Evolutionary conservation across 1,139 yeast genomes (phyloP).

Genomic region (Suhomyces bokatorum): DNA sequence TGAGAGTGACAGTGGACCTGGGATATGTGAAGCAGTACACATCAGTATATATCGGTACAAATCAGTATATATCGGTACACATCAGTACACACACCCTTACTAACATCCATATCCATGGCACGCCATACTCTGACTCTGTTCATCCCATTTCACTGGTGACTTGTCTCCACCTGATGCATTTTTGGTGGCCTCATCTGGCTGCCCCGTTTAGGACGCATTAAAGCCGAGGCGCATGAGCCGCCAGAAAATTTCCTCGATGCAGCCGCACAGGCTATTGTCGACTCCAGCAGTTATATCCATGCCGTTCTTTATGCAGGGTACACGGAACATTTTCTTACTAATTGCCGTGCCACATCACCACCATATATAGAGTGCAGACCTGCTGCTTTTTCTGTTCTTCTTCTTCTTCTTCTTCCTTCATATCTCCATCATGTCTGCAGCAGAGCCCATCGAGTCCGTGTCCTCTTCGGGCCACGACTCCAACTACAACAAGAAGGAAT

Average conservation of each 20-base stretch:
- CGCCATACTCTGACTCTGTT: no score
- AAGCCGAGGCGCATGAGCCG: not conserved
- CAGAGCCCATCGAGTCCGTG: slow-evolving; percentile 1
- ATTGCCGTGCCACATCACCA: not conserved
- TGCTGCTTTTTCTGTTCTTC: not conserved
- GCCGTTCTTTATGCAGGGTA: not conserved
- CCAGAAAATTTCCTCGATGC: not conserved
- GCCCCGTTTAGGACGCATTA: not conserved
- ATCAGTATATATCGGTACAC: no score
- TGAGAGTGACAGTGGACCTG: no score
- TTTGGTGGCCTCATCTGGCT: not conserved
- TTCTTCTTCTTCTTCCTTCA: not conserved
- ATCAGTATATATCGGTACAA: no score
- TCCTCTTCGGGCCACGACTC: not conserved
- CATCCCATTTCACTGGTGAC: no score
- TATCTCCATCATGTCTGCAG: not conserved
- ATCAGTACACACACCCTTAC: no score
- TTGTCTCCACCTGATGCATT: no score
- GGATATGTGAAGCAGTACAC: no score
- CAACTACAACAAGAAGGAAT: not conserved
- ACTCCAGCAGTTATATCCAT: not conserved
- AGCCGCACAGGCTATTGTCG: not conserved
- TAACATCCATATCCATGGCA: no score
- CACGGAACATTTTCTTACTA: not conserved
- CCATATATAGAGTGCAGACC: not conserved